phyloP scores from a whole-genome alignment of 164 flowering plant genomes.

The Houttuynia cordata region DNA sequence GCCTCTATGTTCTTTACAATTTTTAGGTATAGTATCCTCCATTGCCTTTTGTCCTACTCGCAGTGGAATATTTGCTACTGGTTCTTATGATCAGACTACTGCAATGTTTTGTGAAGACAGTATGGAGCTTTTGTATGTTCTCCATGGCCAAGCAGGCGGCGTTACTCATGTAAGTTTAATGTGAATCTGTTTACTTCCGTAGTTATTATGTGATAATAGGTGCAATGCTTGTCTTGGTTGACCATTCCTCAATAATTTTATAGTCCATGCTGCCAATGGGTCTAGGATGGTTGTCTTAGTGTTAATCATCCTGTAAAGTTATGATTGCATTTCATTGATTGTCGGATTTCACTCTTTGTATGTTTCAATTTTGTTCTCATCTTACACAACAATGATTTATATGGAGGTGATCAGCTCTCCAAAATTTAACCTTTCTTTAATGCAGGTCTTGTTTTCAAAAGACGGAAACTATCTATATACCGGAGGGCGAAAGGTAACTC shows the following conservation, averaged over 20 bases:
- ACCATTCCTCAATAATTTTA: too few species aligned
- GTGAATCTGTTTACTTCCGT: not conserved
- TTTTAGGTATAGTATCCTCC: conserved; percentile 73
- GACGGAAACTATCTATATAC: conserved; percentile 90
- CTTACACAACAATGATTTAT: not conserved
- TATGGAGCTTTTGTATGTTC: conserved; percentile 78
- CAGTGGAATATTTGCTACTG: conserved; percentile 76
- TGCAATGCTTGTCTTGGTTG: too few species aligned
- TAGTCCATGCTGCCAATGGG: too few species aligned
- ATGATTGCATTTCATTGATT: too few species aligned
- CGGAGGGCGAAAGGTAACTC: conserved; percentile 82
- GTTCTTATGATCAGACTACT: conserved; percentile 80
- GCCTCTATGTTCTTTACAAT: not conserved
- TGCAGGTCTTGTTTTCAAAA: conserved; percentile 81
- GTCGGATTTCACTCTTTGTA: not conserved
- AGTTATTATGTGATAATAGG: not conserved
- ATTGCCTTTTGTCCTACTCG: conserved; percentile 70
- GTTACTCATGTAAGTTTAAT: conserved; percentile 39
- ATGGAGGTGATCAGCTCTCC: not conserved
- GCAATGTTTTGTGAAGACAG: conserved; percentile 80
- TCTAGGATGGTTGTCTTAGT: too few species aligned
- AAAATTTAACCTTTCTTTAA: not conserved
- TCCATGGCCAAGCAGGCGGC: conserved; percentile 98
- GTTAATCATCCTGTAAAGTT: too few species aligned
- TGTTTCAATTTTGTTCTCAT: not conserved